Percentiles rank a stretch among this genome's conserved stretches.
These are phyloP conservation scores for Aureobasidium lini DNA, from an alignment of 2,329 filamentous ascomycete species.

Conservation along the genomic window DNA sequence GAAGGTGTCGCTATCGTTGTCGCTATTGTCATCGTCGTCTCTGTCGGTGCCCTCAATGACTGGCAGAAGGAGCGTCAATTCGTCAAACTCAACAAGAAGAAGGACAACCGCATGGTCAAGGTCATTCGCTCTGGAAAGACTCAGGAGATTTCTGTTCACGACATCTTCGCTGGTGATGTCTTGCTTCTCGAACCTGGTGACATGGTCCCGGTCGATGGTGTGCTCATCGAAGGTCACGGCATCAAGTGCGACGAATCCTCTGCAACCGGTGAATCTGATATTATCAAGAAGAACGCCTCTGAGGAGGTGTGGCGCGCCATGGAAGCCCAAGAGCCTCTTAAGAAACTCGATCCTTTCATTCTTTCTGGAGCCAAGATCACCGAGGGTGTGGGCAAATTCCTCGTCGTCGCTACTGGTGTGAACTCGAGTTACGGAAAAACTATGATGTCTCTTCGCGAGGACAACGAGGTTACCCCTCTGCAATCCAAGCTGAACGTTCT, in stretches of 20 bases:
- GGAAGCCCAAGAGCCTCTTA: slow-evolving; percentile 52
- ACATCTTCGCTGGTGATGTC: slow-evolving; percentile 67
- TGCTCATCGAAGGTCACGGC: slow-evolving; percentile 61
- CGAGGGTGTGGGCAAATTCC: slow-evolving; percentile 66
- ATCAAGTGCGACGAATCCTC: slow-evolving; percentile 68
- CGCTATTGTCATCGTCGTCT: slow-evolving; percentile 67
- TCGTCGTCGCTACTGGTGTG: slow-evolving; percentile 67
- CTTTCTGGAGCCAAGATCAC: slow-evolving; percentile 77
- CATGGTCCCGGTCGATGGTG: slow-evolving; percentile 64
- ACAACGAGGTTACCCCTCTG: slow-evolving; percentile 68
- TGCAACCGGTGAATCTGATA: slow-evolving; percentile 67
- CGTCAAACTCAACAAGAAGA: slow-evolving; percentile 71
- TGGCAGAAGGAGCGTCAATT: slow-evolving; percentile 79
- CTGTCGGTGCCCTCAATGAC: slow-evolving; percentile 71
- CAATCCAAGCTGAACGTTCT: slow-evolving; percentile 71
- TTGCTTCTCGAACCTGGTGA: slow-evolving; percentile 67
- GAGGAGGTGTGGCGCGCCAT: slow-evolving; percentile 60
- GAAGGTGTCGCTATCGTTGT: slow-evolving; percentile 74
- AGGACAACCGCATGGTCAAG: slow-evolving; percentile 67
- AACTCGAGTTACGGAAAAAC: slow-evolving; percentile 71
- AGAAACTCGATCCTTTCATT: slow-evolving; percentile 74
- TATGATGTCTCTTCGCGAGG: slow-evolving; percentile 69
- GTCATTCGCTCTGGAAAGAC: slow-evolving; percentile 68
- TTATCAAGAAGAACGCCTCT: slow-evolving; percentile 59
- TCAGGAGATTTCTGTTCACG: slow-evolving; percentile 60